phyloP scores from a whole-genome alignment of 495 filamentous ascomycete species.

The Penicillium pancosmium region DNA sequence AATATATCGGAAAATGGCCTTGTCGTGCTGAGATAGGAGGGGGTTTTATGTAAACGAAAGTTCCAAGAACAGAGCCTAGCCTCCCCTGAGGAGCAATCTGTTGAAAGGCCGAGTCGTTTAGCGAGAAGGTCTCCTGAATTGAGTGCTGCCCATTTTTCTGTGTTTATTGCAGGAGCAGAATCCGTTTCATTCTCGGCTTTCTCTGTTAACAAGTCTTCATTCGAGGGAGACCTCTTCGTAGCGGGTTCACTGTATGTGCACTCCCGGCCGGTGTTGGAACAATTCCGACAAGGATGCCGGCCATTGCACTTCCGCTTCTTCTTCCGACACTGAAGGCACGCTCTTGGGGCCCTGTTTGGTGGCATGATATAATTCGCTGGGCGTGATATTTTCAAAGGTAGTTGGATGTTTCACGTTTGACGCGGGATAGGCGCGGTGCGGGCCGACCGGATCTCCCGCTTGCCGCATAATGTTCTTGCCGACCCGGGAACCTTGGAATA shows the following conservation, averaged over 20 bases:
- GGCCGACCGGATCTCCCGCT: too few relatives aligned
- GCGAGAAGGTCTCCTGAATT: conserved; percentile 4
- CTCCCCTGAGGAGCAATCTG: not conserved
- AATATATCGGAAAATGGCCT: not conserved
- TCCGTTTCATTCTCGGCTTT: not conserved
- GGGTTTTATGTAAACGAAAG: not conserved
- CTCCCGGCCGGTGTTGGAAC: conserved; percentile 19
- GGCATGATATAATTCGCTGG: not conserved
- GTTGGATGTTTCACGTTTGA: not conserved
- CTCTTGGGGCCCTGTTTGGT: not conserved
- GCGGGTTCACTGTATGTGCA: conserved; percentile 1
- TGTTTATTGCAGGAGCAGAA: not conserved
- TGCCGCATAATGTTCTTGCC: too few relatives aligned
- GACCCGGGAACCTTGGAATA: too few relatives aligned
- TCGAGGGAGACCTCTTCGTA: not conserved
- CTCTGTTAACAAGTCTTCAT: not conserved
- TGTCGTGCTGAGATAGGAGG: not conserved
- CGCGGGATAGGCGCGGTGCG: not conserved
- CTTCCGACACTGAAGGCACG: conserved; percentile 27
- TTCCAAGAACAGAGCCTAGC: not conserved
- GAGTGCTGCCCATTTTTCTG: not conserved
- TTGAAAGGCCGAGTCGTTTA: conserved; percentile 10
- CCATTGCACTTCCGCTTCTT: conserved; percentile 45
- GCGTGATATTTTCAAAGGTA: not conserved
- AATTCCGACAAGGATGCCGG: conserved; percentile 31